Base-by-base conservation (phyloP, 371 early-diverging fungal genomes). In the Mucor plumbeus region DNA sequence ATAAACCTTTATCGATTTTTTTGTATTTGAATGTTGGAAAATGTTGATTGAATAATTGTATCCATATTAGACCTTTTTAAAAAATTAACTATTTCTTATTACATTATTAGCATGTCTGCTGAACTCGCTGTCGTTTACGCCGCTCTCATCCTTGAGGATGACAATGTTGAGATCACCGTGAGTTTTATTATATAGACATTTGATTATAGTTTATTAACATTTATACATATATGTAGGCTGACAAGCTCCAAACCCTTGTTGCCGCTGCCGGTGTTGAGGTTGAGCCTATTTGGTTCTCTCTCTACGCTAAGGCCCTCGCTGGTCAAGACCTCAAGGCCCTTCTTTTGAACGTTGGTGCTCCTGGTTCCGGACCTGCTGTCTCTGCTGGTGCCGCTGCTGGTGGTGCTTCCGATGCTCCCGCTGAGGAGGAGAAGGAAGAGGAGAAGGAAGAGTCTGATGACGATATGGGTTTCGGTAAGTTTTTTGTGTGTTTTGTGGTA, bases 241-340 rank as follows among this genome's bases (percentile, higher is more conserved):
- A 97, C 86, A 95, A 96, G 91, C 90, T 98, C 72, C 85, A 84
- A 83, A 83, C 95, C 71, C 86, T 98, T 80, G 90, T 91, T 86
- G 90, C 89, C 79, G 97, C 96, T 75, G 96, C 98, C 74, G 93
- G 94, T 80, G 82, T 96, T 69, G 91, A 92, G 63, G 91, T 97
- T 76, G 98, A 98, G 85, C 85, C 95, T 72, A 94, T 97, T 90
- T 98, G 96, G 96, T 91, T 94, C 80, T 84, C 85, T 77, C 88
- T 98, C 76, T 97, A 97, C 85, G 95, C 99, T 86, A 98, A 98
- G 94, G 98, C 98, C 68, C 91, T 98, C 74, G 95, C 87, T 69
- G 97, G 97, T 76, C 93, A 94, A 89, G 91, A 97, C 85, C 80
- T 98, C 71, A 87, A 83, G 79, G 93, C 92, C 75, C 88, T 97